Evolutionary conservation across 495 filamentous ascomycete species (phyloP), one percentile per base, ranked within the genome.

Genomic region (Penicillium lagena): DNA sequence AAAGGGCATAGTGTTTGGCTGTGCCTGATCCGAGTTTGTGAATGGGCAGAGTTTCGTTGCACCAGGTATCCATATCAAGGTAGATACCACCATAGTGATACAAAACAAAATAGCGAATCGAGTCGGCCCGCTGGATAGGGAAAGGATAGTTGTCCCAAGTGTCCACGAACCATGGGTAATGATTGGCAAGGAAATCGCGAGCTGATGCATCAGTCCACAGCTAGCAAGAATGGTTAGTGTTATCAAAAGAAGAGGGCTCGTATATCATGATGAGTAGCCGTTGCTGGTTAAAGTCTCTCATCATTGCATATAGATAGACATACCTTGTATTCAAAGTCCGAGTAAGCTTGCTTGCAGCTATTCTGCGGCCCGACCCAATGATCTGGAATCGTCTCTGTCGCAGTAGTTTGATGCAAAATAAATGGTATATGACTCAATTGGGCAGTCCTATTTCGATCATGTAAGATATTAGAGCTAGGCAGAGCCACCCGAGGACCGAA

Each of bases 111-210:
- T 88, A 89, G 31, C 82, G 73, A 38, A 87, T 77, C 1, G 82
- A 69, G 55, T 89, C 85, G 43, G 83, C 85, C 15, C 85, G 76
- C 60, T 87, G 81, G 47, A 89, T 84, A 10, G 75, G 72, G 54
- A 78, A 81, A 12, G 62, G 66, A 51, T 89, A 89, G 54, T 59
- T 63, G 45, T 85, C 81, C 55, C 78, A 89, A 0, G 77, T 82
- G n/a, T 74, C 67, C 14, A 86, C 64, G 61, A 87, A 88, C 81
- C 82, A 87, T 1, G 81, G 67, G 50, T 87, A 86, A 54, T 83
- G 52, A 9, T 42, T 44, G 29, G 67, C 62, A 46, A 87, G 77
- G 50, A 87, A 85, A 3, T 78, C 68, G 12, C 46, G 50, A 35
- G 50, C 35, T 0, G 37, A 40, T 1, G 40, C 44, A 40, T 53